Conservation (phyloP, 1,284 basidiomycete genomes). For the Naganishia sp. region DNA sequence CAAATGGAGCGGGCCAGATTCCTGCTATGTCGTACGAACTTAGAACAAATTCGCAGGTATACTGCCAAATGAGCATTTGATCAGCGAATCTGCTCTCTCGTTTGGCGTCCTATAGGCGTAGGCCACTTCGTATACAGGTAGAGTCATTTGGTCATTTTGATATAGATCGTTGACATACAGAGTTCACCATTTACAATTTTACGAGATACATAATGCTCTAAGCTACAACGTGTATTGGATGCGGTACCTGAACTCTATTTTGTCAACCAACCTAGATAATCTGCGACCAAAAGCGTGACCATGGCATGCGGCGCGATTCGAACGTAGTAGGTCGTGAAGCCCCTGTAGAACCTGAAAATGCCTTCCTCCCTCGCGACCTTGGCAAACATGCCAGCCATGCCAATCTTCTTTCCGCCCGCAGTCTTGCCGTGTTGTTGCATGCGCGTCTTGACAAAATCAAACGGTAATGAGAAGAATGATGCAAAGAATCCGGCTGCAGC, state of each 20-base stretch:
- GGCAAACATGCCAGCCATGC: conserved; percentile 31
- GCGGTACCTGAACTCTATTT: conserved; percentile 13
- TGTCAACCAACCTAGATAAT: conserved; percentile 34
- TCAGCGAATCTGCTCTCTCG: not conserved
- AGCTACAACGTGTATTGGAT: not conserved
- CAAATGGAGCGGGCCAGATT: not conserved
- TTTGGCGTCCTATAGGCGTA: no score
- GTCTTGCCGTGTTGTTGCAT: conserved; percentile 33
- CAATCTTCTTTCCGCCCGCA: conserved; percentile 25
- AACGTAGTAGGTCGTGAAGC: conserved; percentile 34
- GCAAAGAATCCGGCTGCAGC: conserved; percentile 35
- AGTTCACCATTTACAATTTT: not conserved
- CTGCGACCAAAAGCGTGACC: conserved; percentile 34
- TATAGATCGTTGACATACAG: not conserved
- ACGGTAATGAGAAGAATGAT: conserved; percentile 34
- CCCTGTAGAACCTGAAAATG: conserved; percentile 32
- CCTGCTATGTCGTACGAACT: no score
- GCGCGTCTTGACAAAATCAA: conserved; percentile 34
- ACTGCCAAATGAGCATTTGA: not conserved
- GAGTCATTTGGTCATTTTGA: not conserved
- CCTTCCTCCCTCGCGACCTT: conserved; percentile 34
- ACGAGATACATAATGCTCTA: not conserved
- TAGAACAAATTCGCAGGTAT: no score
- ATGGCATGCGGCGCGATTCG: conserved; percentile 35
- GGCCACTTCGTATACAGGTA: no score